Evolutionary conservation across 73 alveolate species (phyloP), one percentile per base, ranked within the genome.

Genomic region (Paramecium tetraurelia): DNA sequence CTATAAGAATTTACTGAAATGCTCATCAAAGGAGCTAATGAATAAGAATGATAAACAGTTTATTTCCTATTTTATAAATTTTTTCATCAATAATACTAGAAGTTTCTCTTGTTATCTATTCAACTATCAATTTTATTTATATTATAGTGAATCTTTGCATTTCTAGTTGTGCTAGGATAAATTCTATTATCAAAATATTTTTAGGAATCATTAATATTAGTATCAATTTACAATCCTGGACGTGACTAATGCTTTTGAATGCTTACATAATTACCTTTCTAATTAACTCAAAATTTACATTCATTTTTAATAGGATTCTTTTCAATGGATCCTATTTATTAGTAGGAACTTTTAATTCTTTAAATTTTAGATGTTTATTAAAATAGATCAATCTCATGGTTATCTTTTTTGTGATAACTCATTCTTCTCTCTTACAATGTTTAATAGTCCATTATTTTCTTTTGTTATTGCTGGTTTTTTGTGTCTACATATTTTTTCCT

Each of bases 1-100:
- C 24, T 80, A 21, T 31, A 46, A 24, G 90, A 80, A 80, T 80
- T 80, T 80, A 24, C 90, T 44, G 75, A 48, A 18, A 48, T 80
- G 50, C 46, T 80, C 6, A 21, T 80, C 12, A 80, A 80, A 43
- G 21, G 27, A 35, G 57, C 57, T 4, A 72, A 72, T 72, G 59
- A 72, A 72, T 72, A 72, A 72, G 84, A 63, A 63, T 63, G 84
- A 63, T 16, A 63, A 31, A 63, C 12, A 53, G 14, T 53, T 53
- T 53, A 53, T 53, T 18, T 53, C 31, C 69, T 53, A 16, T 53
- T 53, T 53, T 53, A 48, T 53, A 53, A 16, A 53, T 53, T n/a
- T 53, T 48, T 18, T 18, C 24, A 48, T 48, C 59, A 48, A 16
- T 48, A 16, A 16, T 2, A 48, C 20, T 53, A 18, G 9, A 20